Evolutionary conservation across 75 land plant species (phyloP).

Genomic region (Sequoiadendron giganteum): DNA sequence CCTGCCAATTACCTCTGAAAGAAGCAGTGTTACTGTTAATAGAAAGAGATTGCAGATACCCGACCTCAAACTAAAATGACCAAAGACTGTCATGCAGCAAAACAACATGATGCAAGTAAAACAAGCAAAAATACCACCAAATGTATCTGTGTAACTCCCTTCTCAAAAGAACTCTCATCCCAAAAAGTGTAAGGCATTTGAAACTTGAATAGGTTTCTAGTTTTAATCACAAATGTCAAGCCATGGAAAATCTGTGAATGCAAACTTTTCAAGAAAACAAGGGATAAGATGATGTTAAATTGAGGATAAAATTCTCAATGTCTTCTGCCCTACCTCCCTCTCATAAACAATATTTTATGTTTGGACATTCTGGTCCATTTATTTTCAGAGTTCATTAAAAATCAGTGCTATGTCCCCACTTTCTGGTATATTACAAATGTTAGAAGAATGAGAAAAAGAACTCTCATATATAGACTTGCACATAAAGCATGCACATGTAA

Average conservation of each 20-base stretch:
- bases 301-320: background rate
- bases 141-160: background rate
- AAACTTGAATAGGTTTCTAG: background rate
- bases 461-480: background rate
- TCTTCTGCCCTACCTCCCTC: background rate
- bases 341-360: background rate
- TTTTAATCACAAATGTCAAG: background rate
- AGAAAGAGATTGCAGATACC: background rate
- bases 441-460: background rate
- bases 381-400: background rate
- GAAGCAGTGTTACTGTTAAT: background rate
- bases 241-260: background rate
- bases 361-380: background rate
- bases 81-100: background rate
- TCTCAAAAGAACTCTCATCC: background rate
- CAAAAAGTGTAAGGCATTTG: background rate
- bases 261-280: background rate
- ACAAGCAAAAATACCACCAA: background rate
- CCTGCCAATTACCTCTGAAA: slow-evolving; percentile 76
- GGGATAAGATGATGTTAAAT: background rate
- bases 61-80: background rate
- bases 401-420: background rate
- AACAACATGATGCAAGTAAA: background rate
- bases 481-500: background rate
- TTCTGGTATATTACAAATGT: background rate